phyloP scores from a whole-genome alignment of 768 basidiomycete species.

The Albatrellus ellisii region DNA sequence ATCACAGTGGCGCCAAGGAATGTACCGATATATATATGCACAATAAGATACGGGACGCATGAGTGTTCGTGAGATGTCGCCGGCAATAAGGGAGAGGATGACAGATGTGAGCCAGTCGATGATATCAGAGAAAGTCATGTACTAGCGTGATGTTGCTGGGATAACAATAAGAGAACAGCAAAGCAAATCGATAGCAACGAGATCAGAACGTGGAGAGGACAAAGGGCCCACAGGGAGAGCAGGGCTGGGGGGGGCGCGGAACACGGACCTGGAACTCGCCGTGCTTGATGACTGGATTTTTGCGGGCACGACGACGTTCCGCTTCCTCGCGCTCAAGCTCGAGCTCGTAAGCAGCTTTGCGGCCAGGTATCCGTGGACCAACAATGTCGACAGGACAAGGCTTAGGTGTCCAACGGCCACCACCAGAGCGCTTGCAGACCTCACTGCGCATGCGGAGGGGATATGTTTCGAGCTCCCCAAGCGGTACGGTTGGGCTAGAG shows the following conservation, averaged over 20 bases:
- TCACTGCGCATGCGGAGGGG: slow-evolving; percentile 53
- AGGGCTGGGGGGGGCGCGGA: slow-evolving; percentile 4
- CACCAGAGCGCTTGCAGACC: slow-evolving; percentile 68
- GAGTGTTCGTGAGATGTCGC: too few relatives aligned
- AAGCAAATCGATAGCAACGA: background rate
- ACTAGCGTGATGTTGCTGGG: too few relatives aligned
- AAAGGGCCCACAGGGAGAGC: background rate
- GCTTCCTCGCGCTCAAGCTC: slow-evolving; percentile 57
- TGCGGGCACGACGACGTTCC: slow-evolving; percentile 31
- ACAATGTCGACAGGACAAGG: slow-evolving; percentile 31
- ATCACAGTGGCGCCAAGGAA: too few relatives aligned
- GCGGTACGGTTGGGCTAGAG: slow-evolving; percentile 18
- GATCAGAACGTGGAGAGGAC: background rate
- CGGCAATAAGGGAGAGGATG: too few relatives aligned
- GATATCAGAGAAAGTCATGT: too few relatives aligned
- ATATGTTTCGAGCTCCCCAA: slow-evolving; percentile 63
- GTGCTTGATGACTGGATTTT: slow-evolving; percentile 55
- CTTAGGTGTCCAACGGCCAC: slow-evolving; percentile 64
- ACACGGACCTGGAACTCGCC: slow-evolving; percentile 25
- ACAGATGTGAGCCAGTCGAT: too few relatives aligned
- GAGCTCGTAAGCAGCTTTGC: slow-evolving; percentile 54
- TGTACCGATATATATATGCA: slow-evolving; percentile 4
- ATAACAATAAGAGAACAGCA: background rate
- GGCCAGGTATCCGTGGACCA: slow-evolving; percentile 47
- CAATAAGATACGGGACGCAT: slow-evolving; percentile 1